phyloP scores from a whole-genome alignment of 177 flowering plant genomes.

The Telopea speciosissima region DNA sequence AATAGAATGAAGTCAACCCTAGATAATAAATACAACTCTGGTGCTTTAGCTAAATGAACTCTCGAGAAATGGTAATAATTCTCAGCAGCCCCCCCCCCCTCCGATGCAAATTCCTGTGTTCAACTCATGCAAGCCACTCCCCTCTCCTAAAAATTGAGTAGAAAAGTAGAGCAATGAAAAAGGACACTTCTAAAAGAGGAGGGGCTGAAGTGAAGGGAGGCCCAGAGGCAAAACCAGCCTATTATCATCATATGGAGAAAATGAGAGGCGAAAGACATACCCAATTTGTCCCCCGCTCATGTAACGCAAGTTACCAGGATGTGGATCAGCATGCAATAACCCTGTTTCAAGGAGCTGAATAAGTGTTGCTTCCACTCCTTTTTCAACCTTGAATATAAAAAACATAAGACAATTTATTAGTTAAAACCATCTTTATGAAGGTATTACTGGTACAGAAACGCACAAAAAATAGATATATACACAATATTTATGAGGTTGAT shows the following conservation, averaged over 20 bases:
- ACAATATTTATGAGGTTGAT: background rate
- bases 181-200: too few species aligned
- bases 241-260: background rate
- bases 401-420: background rate
- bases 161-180: background rate
- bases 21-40: conserved; percentile 6
- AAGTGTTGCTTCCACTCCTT: conserved; percentile 91
- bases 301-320: conserved; percentile 91
- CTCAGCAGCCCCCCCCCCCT: too few species aligned
- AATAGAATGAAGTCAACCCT: conserved; percentile 5
- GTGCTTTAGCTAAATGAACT: background rate
- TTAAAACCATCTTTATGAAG: background rate
- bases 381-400: conserved; percentile 54
- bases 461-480: background rate
- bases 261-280: conserved; percentile 27
- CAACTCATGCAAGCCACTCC: background rate
- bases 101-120: too few species aligned
- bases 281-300: conserved; percentile 71
- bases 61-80: background rate
- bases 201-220: too few species aligned
- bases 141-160: too few species aligned
- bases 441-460: background rate
- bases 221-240: background rate
- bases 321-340: conserved; percentile 96
- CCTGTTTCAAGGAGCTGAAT: conserved; percentile 98